Evolutionary conservation across 1,284 basidiomycete genomes (phyloP).

Genomic region (Bjerkandera adusta): DNA sequence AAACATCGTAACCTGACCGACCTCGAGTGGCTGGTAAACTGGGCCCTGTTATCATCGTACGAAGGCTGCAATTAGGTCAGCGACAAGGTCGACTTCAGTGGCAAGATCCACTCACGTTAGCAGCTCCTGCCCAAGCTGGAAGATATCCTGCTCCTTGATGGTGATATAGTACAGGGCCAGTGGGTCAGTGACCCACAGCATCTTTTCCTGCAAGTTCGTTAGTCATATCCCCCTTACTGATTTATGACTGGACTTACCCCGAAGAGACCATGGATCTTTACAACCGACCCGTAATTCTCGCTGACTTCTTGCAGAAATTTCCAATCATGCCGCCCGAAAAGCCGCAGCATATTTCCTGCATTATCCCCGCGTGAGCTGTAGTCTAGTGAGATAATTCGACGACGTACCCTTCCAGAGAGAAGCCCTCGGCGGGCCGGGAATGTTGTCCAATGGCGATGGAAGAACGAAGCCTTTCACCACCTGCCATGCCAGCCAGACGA

Average conservation of each 20-base stretch:
- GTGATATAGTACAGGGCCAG: constrained; percentile 37
- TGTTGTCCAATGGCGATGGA: constrained; percentile 23
- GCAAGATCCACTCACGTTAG: constrained; percentile 17
- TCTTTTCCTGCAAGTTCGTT: constrained; percentile 7
- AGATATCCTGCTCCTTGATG: constrained; percentile 35
- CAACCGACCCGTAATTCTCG: constrained; percentile 20
- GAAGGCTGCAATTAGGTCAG: too few relatives aligned
- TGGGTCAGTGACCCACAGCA: constrained; percentile 25
- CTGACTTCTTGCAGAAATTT: constrained; percentile 19
- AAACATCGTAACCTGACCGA: too few relatives aligned
- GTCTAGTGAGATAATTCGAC: not conserved
- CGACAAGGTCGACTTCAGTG: too few relatives aligned
- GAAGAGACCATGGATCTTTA: constrained; percentile 21
- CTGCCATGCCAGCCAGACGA: constrained; percentile 8
- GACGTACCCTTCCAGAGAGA: constrained; percentile 16
- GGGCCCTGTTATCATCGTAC: too few relatives aligned
- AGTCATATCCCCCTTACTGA: not conserved
- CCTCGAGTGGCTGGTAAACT: too few relatives aligned
- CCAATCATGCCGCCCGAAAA: constrained; percentile 21
- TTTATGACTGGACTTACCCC: constrained; percentile 18
- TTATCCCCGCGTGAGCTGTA: too few relatives aligned
- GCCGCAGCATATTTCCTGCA: constrained; percentile 12
- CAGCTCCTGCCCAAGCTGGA: constrained; percentile 29
- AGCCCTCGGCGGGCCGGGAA: constrained; percentile 23
- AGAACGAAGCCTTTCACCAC: constrained; percentile 3